Evolutionary conservation across 78 protist genomes (phyloP).

Genomic region (Speleostelium caveatum): DNA sequence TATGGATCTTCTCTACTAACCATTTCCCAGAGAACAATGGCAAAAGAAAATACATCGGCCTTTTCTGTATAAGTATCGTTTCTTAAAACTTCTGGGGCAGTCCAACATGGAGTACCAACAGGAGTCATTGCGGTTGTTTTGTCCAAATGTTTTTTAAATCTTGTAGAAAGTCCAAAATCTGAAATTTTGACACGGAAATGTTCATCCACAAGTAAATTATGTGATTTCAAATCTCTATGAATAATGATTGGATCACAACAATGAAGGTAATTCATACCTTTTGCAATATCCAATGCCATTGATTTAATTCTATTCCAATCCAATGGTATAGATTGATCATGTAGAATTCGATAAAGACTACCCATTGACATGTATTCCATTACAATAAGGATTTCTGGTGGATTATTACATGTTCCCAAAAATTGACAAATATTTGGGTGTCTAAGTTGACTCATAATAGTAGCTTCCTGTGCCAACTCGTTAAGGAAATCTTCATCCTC

Average conservation of each 20-base stretch:
- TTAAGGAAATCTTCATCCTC: constrained; percentile 69
- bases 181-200: constrained; percentile 83
- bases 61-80: constrained; percentile 65
- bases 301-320: constrained; percentile 71
- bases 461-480: constrained; percentile 74
- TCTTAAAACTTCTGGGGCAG: constrained; percentile 72
- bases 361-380: constrained; percentile 86
- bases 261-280: constrained; percentile 86
- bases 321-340: constrained; percentile 17
- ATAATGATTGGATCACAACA: constrained; percentile 83
- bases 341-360: constrained; percentile 68
- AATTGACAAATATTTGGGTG: constrained; percentile 88
- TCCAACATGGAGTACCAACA: constrained; percentile 81
- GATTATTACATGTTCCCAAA: constrained; percentile 80
- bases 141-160: constrained; percentile 71
- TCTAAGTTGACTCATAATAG: constrained; percentile 77
- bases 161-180: constrained; percentile 66
- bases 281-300: constrained; percentile 78
- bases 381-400: constrained; percentile 83
- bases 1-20: constrained; percentile 79
- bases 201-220: constrained; percentile 85
- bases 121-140: constrained; percentile 73
- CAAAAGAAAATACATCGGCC: constrained; percentile 75
- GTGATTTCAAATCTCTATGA: constrained; percentile 84
- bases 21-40: constrained; percentile 75